Base-by-base conservation (phyloP, 2,329 filamentous ascomycete genomes). In the Pseudogymnoascus sp. region DNA sequence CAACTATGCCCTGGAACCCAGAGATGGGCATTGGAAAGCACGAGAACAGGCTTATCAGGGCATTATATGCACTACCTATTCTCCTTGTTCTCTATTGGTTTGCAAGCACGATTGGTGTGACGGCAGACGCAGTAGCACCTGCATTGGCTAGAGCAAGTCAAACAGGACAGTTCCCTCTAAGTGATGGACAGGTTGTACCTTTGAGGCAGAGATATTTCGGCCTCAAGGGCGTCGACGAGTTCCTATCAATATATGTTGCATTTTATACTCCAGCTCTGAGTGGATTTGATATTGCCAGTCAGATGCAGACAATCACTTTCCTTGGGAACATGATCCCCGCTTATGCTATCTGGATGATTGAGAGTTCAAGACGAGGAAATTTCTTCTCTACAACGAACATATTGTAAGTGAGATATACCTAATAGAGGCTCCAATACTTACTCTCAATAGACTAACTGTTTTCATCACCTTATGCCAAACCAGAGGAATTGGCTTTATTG, bases 1-100 rank as follows among this genome's bases (percentile, higher is more conserved):
- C 66, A 11, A 70, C 63, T 2, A 70, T 71, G 67, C 65, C 69
- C 1, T 72, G 67, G 65, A 70, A 72, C 39, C 66, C 66, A 14
- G 63, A 67, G 16, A 61, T 66, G 28, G 69, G 69, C 11, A 39
- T 66, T 36, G 68, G 67, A 6, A 65, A 67, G 37, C 66, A 69
- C 12, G 70, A 71, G 59, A 70, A 61, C 30, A 57, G 62, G 16
- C 22, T 67, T 60, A n/a, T 59, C 4, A 62, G 68, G 39, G 62
- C 63, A 14, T 30, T 70, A 30, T 67, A 63, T 57, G 66, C 67
- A 8, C 37, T 70, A 7, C 66, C 68, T 1, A 39, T 39, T 4
- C 16, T 39, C 16, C 37, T 39, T 39, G 16, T 39, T 18, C 16
- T 39, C 37, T 39, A 18, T 39, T 39, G 37, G 16, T 39, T 39